These are phyloP conservation scores for Geotrichum candidum DNA, from an alignment of 1,139 yeast genomes.

Conservation along the genomic window DNA sequence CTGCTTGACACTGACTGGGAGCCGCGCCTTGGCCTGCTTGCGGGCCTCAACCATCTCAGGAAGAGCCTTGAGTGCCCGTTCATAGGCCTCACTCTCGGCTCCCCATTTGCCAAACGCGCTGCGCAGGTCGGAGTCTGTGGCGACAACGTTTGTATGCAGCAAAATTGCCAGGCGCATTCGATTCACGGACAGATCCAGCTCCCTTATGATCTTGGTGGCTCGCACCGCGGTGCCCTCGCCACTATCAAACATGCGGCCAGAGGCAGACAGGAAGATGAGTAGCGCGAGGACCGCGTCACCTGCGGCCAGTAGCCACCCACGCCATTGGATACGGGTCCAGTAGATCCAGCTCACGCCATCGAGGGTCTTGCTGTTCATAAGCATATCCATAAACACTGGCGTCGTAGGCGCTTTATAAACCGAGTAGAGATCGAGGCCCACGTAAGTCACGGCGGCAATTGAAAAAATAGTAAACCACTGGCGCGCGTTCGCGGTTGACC, in stretches of 20 bases:
- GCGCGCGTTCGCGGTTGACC: conserved; percentile 14
- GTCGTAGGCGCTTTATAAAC: conserved; percentile 15
- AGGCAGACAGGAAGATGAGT: conserved; percentile 21
- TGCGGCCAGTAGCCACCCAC: conserved; percentile 19
- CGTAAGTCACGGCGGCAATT: conserved; percentile 7
- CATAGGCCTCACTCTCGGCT: neutral
- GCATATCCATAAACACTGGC: neutral
- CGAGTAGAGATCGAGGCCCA: conserved; percentile 16
- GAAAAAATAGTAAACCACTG: conserved; percentile 21
- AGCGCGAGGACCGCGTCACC: conserved; percentile 20
- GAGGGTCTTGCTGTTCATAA: conserved; percentile 14
- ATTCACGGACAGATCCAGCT: conserved; percentile 6
- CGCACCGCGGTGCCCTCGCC: conserved; percentile 12
- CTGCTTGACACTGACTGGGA: conserved; percentile 4
- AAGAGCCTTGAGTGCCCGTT: neutral
- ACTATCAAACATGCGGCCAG: conserved; percentile 23
- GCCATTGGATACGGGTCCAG: conserved; percentile 18
- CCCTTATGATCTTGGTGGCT: conserved; percentile 1
- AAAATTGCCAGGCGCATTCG: conserved; percentile 13
- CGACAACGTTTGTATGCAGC: conserved; percentile 16
- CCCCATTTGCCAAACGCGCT: conserved; percentile 15
- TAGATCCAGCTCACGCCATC: conserved; percentile 22
- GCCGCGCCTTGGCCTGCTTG: conserved; percentile 13
- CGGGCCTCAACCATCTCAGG: conserved; percentile 13
- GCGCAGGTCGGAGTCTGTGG: conserved; percentile 9